Base-by-base conservation (phyloP, 73 alveolate genomes). In the Effrenium voratum region DNA sequence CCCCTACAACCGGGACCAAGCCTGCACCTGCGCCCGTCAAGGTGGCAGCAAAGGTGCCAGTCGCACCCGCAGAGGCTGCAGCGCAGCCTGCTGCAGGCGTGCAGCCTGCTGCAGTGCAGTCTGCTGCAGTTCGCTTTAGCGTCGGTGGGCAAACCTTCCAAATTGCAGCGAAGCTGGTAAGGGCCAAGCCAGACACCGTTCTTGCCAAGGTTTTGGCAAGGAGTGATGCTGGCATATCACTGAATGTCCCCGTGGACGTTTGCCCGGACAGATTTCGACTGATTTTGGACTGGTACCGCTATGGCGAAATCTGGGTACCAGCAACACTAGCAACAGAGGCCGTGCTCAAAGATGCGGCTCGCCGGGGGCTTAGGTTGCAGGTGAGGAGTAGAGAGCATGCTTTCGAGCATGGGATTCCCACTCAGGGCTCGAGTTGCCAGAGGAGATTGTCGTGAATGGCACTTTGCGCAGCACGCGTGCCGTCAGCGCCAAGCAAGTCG, bases 91-190 rank as follows among this genome's bases (percentile, higher is more conserved):
- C 63, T 12, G 26, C 63, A 52, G n/a, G n/a, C n/a, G n/a, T n/a
- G n/a, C n/a, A n/a, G n/a, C n/a, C n/a, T n/a, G 63, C 63, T 8
- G 63, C 63, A 52, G 75, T 73, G 26, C 92, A 49, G 30, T 82
- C 92, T 32, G 92, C 92, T 2, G 92, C 92, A n/a, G 38, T 47
- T 32, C n/a, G 49, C 34, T 90, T 90, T 77, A 90, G 68, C 45
- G 97, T 90, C 43, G 97, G 97, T n/a, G 97, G 97, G 76, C 97
- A 90, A 79, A 55, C 83, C 44, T 90, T 90, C 55, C 86, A 66
- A n/a, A 57, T 90, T 36, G 82, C 97, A 47, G 83, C 77, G n/a
- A 90, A 90, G 63, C 75, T 36, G 34, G 80, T 90, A 55, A 90
- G 66, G 47, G 80, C 97, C 30, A 90, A 90, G 55, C 68, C 97